phyloP scores from a whole-genome alignment of 257 asterid species.

The Salvia hispanica region DNA sequence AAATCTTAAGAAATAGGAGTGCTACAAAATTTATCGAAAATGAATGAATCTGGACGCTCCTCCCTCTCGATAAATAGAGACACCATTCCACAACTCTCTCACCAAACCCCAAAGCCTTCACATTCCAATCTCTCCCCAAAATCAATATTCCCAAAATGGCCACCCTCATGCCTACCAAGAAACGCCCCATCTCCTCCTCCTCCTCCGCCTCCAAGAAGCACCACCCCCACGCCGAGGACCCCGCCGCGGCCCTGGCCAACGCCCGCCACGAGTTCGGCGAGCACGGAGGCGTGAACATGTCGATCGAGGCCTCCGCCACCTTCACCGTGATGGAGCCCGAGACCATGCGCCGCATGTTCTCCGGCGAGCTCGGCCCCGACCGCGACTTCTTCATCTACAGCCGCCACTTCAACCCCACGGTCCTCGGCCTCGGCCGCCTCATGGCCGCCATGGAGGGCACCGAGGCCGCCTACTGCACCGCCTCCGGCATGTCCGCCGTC shows the following conservation, averaged over 20 bases:
- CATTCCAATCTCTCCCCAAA: no score
- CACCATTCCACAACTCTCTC: no score
- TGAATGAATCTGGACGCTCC: no score
- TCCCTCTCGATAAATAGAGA: no score
- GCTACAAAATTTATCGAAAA: no score
- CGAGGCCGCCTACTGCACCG: conserved; percentile 95
- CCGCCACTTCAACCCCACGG: conserved; percentile 96
- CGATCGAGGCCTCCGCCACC: conserved; percentile 98
- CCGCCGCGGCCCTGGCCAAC: conserved; percentile 77
- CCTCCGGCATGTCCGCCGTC: conserved; percentile 97
- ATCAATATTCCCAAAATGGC: conserved; percentile 42
- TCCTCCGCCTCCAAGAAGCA: conserved; percentile 47
- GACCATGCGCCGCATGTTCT: conserved; percentile 93
- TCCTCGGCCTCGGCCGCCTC: conserved; percentile 81
- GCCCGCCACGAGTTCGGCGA: conserved; percentile 98
- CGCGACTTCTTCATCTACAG: conserved; percentile 92
- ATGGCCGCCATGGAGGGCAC: conserved; percentile 95
- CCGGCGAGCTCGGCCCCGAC: conserved; percentile 92
- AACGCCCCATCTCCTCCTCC: conserved; percentile 49
- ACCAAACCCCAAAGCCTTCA: no score
- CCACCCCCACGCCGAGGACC: conserved; percentile 53
- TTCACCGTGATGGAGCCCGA: conserved; percentile 99
- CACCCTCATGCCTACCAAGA: conserved; percentile 36
- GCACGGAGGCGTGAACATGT: conserved; percentile 99
- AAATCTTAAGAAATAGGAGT: no score